These are phyloP conservation scores for Kurtzmaniella quercitrusa DNA, from an alignment of 1,139 yeast species.

Conservation along the genomic window DNA sequence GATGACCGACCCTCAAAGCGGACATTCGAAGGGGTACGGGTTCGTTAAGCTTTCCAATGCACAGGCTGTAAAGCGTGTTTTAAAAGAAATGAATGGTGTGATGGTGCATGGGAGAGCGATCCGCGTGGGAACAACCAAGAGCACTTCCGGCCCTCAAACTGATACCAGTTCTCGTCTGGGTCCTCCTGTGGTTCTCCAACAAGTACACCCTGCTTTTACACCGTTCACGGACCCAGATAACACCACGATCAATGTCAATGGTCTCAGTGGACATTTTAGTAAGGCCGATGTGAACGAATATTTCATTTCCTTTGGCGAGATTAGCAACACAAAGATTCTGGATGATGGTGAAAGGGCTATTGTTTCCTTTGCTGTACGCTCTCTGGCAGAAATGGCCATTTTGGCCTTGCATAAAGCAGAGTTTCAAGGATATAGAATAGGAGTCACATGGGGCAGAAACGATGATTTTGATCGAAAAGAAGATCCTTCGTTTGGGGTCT, in stretches of 20 bases:
- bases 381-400: slow-evolving; percentile 37
- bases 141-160: background rate
- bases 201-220: background rate
- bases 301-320: slow-evolving; percentile 35
- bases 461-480: slow-evolving; percentile 2
- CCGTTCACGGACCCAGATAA: slow-evolving; percentile 34
- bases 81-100: slow-evolving; percentile 78
- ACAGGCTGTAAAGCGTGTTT: slow-evolving; percentile 70
- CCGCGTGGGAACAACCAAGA: slow-evolving; percentile 42
- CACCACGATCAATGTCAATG: slow-evolving; percentile 27
- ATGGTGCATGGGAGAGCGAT: slow-evolving; percentile 72
- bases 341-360: background rate
- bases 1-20: slow-evolving; percentile 77
- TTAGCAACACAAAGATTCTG: slow-evolving; percentile 11
- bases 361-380: slow-evolving; percentile 15
- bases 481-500: background rate
- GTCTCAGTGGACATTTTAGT: slow-evolving; percentile 27
- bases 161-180: slow-evolving; percentile 15
- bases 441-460: slow-evolving; percentile 33
- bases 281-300: slow-evolving; percentile 26
- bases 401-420: slow-evolving; percentile 27
- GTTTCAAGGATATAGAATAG: slow-evolving; percentile 27
- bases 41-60: slow-evolving; percentile 79
- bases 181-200: slow-evolving; percentile 14
- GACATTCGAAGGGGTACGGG: slow-evolving; percentile 82